Evolutionary conservation across 2,329 filamentous ascomycete species (phyloP), one percentile per base, ranked within the genome.

Genomic region (Colletotrichum theobromicola): DNA sequence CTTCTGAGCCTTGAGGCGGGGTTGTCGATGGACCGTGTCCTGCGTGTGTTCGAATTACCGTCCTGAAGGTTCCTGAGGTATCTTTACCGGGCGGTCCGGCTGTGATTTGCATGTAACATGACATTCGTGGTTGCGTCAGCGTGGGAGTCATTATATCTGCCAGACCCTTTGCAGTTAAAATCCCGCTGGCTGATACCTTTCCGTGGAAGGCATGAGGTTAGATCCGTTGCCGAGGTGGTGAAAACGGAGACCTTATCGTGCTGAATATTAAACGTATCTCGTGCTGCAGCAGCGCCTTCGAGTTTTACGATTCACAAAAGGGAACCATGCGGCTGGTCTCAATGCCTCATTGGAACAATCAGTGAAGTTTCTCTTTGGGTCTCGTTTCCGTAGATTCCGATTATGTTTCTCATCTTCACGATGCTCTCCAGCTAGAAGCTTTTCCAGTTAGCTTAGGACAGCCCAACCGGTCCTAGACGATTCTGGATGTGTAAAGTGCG

Each of bases 291-390:
- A n/a, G 5, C n/a, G n/a, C 10, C n/a, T 21, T 46, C 10, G 13
- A 46, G 1, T 21, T 46, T 0, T n/a, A 46, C 18, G 42, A 18
- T 21, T 21, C 7, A n/a, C 1, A 4, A 4, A 21, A 7, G 4
- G 0, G 12, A 10, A 13, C 5, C n/a, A 1, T 46, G 42, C n/a
- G 0, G 0, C 10, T 21, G n/a, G 5, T 46, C 0, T 13, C n/a
- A 21, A n/a, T 46, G 42, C 10, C 0, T 21, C 5, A 0, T 21
- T 7, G 4, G n/a, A 13, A 13, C 9, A 46, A 46, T 5, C 12
- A 4, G 10, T 6, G n/a, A 46, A 21, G 0, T 10, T 13, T 6
- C n/a, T 3, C 2, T 0, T 21, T 3, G 3, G 13, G 7, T 46
- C 12, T 13, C 5, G 3, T 13, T 21, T 21, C 3, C 42, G 3